Evolutionary conservation across 2,329 filamentous ascomycete species (phyloP).

Genomic region (Hypoxylon sp.): DNA sequence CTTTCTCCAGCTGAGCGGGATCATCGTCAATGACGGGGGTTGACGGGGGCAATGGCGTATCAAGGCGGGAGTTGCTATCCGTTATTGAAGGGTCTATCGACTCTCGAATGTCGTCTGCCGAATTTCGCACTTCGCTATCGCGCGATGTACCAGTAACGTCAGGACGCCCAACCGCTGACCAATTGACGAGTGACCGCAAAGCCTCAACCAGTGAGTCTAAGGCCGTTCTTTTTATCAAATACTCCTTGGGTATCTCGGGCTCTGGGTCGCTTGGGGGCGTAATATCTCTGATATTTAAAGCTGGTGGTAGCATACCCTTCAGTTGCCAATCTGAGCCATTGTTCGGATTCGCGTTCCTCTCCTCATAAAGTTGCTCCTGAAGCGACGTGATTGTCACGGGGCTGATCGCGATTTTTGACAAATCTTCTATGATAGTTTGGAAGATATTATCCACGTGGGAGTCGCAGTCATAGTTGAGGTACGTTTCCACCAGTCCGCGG

Average conservation of each 20-base stretch:
- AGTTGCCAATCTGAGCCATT: conserved; percentile 83
- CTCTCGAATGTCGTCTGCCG: conserved; percentile 69
- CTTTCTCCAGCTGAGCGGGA: conserved; percentile 91
- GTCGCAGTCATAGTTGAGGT: conserved; percentile 98
- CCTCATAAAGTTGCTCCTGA: conserved; percentile 89
- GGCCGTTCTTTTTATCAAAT: conserved; percentile 88
- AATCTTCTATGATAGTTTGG: conserved; percentile 91
- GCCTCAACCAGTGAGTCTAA: conserved; percentile 91
- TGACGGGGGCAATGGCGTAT: conserved; percentile 69
- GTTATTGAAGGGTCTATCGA: conserved; percentile 79
- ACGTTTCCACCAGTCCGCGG: conserved; percentile 90
- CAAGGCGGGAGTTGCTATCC: conserved; percentile 71
- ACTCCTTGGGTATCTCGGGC: conserved; percentile 84
- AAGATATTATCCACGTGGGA: conserved; percentile 97
- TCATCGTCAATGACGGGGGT: conserved; percentile 86
- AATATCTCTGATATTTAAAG: conserved; percentile 83
- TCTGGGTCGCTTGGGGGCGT: conserved; percentile 69
- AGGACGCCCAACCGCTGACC: conserved; percentile 76
- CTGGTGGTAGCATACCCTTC: conserved; percentile 85
- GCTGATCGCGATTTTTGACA: conserved; percentile 86
- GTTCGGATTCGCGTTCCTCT: conserved; percentile 73
- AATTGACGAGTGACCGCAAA: conserved; percentile 89
- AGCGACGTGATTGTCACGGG: conserved; percentile 79
- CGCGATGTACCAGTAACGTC: conserved; percentile 67
- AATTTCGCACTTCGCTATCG: conserved; percentile 65